Evolutionary conservation across 805 yeast genomes (phyloP).

Genomic region (Pichia membranifaciens): DNA sequence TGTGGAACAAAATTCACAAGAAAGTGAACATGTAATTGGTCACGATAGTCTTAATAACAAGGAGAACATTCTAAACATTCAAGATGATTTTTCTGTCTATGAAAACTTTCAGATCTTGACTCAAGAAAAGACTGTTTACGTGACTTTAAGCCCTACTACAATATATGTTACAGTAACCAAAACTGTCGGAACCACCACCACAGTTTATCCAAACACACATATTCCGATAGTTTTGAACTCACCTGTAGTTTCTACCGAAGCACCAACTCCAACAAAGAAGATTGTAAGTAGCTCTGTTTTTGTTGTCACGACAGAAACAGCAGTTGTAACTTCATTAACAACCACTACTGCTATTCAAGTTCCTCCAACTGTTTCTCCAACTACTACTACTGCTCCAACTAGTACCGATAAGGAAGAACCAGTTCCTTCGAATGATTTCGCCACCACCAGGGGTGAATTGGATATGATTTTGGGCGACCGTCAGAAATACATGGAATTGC

Average conservation of each 20-base stretch:
- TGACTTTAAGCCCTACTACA: conserved; percentile 23
- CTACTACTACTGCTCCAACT: not conserved
- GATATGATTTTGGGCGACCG: conserved; percentile 4
- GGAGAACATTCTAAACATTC: conserved; percentile 2
- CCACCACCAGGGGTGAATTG: not conserved
- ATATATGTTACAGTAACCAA: conserved; percentile 24
- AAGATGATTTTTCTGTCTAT: conserved; percentile 4
- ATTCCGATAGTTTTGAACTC: not conserved
- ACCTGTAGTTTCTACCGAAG: not conserved
- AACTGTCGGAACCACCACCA: conserved; percentile 11
- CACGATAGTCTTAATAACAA: conserved; percentile 6
- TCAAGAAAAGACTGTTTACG: conserved; percentile 16
- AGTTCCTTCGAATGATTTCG: not conserved
- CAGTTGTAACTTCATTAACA: not conserved
- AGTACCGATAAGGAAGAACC: not conserved
- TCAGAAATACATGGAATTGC: not conserved
- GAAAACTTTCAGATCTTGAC: conserved; percentile 2
- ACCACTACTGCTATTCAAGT: not conserved
- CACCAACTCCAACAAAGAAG: not conserved
- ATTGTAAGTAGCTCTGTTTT: not conserved
- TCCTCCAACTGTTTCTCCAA: not conserved
- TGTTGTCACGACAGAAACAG: not conserved
- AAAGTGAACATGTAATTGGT: not conserved
- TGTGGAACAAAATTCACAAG: too few relatives aligned
- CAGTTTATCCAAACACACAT: not conserved